Evolutionary conservation across 2,329 filamentous ascomycete genomes (phyloP), one percentile per base, ranked within the genome.

Genomic region (Fusarium buharicum): DNA sequence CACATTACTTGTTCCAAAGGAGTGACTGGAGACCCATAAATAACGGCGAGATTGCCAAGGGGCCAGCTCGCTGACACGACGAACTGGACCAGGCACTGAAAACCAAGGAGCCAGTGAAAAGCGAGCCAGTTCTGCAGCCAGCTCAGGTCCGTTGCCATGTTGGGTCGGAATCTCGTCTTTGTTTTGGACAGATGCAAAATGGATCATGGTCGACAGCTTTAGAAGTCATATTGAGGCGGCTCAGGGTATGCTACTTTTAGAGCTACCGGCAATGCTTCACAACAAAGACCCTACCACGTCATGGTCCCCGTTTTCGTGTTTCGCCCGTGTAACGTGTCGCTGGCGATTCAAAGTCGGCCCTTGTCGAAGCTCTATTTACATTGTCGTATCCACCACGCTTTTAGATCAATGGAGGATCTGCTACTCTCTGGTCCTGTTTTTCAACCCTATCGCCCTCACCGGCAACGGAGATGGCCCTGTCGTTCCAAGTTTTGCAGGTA

Each of bases 41-140:
- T 56, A 44, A 47, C 47, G 47, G 51, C 49, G 57, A 63, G 50
- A 63, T 62, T 69, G 55, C 43, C 62, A 68, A 64, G 64, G 52
- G 45, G 46, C 50, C 57, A 48, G 45, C 43, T 58, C 33, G 53
- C 50, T 62, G 56, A 70, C 62, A 62, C 54, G 55, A 62, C 54
- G 55, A 66, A 59, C 59, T 50, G 50, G 50, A 44, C 22, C 22
- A 8, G 22, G 51, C 46, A 49, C 50, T 57, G 22, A 24, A 49
- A 46, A 50, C 38, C 50, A 58, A 60, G 48, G 50, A 50, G 31
- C 13, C 17, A 54, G 44, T 40, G 51, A 54, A 47, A 39, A 54
- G 47, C 61, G 36, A 61, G 52, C 53, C 33, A 45, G 33, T 54
- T 62, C 51, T 62, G 48, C 45, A 62, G 27, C 47, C 24, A 33